Conservation (phyloP, 2,329 filamentous ascomycete species). For the Thermoascus crustaceus region DNA sequence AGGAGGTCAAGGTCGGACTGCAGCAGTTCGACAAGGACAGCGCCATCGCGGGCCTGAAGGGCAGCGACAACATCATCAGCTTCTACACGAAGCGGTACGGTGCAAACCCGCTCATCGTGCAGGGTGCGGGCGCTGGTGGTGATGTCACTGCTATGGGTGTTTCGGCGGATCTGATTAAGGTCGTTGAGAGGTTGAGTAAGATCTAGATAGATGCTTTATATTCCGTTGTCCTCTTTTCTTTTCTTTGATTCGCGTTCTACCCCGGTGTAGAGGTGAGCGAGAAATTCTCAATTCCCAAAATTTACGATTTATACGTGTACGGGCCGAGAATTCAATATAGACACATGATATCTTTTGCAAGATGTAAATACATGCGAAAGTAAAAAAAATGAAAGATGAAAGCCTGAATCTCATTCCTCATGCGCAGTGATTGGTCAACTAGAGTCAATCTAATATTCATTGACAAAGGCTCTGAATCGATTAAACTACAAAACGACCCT, state of each 20-base stretch:
- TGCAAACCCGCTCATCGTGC: slow-evolving; percentile 81
- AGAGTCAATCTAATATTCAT: too few relatives aligned
- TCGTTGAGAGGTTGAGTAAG: slow-evolving; percentile 65
- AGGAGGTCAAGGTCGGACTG: slow-evolving; percentile 82
- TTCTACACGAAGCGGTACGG: slow-evolving; percentile 97
- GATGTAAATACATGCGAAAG: slow-evolving; percentile 21
- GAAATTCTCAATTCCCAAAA: too few relatives aligned
- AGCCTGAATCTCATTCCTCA: too few relatives aligned
- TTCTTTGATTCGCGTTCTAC: too few relatives aligned
- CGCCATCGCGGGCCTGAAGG: slow-evolving; percentile 88
- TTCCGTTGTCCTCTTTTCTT: too few relatives aligned
- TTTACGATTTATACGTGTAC: too few relatives aligned
- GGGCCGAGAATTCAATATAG: too few relatives aligned
- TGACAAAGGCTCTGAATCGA: too few relatives aligned
- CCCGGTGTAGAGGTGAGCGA: too few relatives aligned
- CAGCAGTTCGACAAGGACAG: slow-evolving; percentile 82
- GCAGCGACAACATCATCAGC: slow-evolving; percentile 97
- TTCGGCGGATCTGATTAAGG: slow-evolving; percentile 85
- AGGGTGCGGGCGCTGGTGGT: slow-evolving; percentile 87
- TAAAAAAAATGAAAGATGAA: slow-evolving; percentile 3
- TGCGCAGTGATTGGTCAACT: too few relatives aligned
- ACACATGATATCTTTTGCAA: slow-evolving; percentile 1
- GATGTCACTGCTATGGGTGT: slow-evolving; percentile 98
- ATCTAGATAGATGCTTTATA: too few relatives aligned
- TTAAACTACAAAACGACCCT: too few relatives aligned